Conservation (phyloP, 495 filamentous ascomycete species). For the Lindgomyces ingoldianus region DNA sequence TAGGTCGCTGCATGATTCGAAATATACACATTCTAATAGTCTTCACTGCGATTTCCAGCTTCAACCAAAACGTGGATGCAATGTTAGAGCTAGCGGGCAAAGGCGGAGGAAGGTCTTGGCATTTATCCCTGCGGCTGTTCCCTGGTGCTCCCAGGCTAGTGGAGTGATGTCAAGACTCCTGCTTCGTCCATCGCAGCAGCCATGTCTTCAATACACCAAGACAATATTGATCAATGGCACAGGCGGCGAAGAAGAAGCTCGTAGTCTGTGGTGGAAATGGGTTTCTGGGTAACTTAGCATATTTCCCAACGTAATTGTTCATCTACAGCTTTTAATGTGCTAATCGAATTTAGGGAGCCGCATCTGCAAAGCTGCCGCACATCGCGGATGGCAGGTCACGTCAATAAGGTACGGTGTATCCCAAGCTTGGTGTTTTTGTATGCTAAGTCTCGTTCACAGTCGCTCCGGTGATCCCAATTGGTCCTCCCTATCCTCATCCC, state of each 20-base stretch:
- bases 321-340: neutral
- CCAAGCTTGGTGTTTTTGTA: neutral
- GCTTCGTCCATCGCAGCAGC: slow-evolving; percentile 1
- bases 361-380: slow-evolving; percentile 85
- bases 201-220: too few species aligned
- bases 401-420: slow-evolving; percentile 71
- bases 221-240: slow-evolving; percentile 36
- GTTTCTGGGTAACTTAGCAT: slow-evolving; percentile 65
- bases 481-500: slow-evolving; percentile 72
- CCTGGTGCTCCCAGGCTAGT: too few species aligned
- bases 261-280: slow-evolving; percentile 93
- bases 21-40: too few species aligned
- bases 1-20: too few species aligned
- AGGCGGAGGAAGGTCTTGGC: slow-evolving; percentile 1
- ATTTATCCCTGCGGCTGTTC: slow-evolving; percentile 25
- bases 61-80: too few species aligned
- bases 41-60: too few species aligned
- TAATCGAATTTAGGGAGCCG: slow-evolving; percentile 60
- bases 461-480: slow-evolving; percentile 88
- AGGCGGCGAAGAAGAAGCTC: slow-evolving; percentile 62
- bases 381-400: slow-evolving; percentile 81
- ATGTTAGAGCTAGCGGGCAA: too few species aligned
- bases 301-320: slow-evolving; percentile 16
- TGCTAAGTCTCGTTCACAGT: slow-evolving; percentile 47
- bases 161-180: slow-evolving; percentile 34